Evolutionary conservation across 192 early-diverging fungal genomes (phyloP).

Genomic region (Mortierella antarctica): DNA sequence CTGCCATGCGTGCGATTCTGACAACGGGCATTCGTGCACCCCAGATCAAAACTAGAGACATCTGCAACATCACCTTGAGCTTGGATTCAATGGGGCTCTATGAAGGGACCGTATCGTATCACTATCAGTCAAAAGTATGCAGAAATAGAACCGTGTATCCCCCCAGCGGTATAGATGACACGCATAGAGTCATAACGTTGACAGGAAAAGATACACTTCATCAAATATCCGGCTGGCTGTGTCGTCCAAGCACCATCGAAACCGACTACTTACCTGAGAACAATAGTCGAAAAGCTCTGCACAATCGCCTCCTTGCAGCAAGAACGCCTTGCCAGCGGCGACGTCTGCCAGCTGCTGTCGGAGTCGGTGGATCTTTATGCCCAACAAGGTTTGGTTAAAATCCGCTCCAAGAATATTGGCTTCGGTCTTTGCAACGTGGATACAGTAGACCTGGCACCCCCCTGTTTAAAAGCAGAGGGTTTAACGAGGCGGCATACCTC

Average conservation of each 20-base stretch:
- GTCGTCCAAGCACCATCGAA: background rate
- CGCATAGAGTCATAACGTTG: background rate
- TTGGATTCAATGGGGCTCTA: conserved; percentile 92
- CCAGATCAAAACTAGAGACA: conserved; percentile 96
- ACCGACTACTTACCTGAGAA: conserved; percentile 66
- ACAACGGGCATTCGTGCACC: conserved; percentile 93
- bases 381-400: too few relatives aligned
- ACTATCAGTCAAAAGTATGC: background rate
- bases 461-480: too few relatives aligned
- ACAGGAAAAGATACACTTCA: conserved; percentile 30
- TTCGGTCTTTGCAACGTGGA: background rate
- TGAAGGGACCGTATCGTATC: background rate
- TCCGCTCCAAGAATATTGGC: background rate
- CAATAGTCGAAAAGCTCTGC: conserved; percentile 99
- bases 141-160: background rate
- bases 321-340: conserved; percentile 90
- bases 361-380: conserved; percentile 79
- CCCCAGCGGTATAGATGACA: background rate
- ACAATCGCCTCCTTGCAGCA: conserved; percentile 99
- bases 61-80: conserved; percentile 96
- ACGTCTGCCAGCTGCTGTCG: conserved; percentile 87
- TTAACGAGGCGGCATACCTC: conserved; percentile 68
- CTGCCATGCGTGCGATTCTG: conserved; percentile 97
- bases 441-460: background rate
- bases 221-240: background rate